phyloP scores from a whole-genome alignment of 148 eudicot genomes.

The Persicaria tinctoria region DNA sequence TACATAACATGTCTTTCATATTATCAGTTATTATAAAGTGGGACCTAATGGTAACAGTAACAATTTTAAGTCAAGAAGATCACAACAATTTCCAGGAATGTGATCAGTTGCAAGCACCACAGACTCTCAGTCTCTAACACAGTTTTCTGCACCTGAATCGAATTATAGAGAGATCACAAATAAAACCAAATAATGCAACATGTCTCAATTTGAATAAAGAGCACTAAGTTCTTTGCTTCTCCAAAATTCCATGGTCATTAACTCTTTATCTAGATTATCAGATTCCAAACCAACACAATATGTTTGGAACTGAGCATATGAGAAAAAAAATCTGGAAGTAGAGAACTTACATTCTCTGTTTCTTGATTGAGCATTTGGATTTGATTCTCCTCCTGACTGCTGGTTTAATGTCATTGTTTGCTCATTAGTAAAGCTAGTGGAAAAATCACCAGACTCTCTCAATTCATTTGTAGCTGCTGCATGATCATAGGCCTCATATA shows the following conservation, averaged over 20 bases:
- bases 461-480: slow-evolving; percentile 35
- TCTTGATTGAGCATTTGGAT: slow-evolving; percentile 26
- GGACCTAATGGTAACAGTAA: neutral
- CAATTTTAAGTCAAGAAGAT: neutral
- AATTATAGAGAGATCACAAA: too few relatives aligned
- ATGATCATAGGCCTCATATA: slow-evolving; percentile 40
- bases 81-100: neutral
- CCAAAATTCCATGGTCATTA: too few relatives aligned
- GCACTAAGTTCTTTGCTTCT: too few relatives aligned
- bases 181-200: too few relatives aligned
- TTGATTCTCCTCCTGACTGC: slow-evolving; percentile 39
- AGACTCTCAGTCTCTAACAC: too few relatives aligned
- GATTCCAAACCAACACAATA: neutral
- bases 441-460: slow-evolving; percentile 35
- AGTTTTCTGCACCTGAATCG: too few relatives aligned
- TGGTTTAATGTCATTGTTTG: slow-evolving; percentile 33
- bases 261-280: neutral
- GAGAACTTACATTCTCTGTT: slow-evolving; percentile 60
- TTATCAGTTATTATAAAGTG: neutral
- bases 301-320: neutral
- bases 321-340: neutral
- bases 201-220: too few relatives aligned
- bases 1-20: neutral
- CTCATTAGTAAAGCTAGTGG: slow-evolving; percentile 36
- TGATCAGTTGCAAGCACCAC: neutral